Conservation (phyloP, 2,329 filamentous ascomycete species). For the Orbilia brochopaga region DNA sequence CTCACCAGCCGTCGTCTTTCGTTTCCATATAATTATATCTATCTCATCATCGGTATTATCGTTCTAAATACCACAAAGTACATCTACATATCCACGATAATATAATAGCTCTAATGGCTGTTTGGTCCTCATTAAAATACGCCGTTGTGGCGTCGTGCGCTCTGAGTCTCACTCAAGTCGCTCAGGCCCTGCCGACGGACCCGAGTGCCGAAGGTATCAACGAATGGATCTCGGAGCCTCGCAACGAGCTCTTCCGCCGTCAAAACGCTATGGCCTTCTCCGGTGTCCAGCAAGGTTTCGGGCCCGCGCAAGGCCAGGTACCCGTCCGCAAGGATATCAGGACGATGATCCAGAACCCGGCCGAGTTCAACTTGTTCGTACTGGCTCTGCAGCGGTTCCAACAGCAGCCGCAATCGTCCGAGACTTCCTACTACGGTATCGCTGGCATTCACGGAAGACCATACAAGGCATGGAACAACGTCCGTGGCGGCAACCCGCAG, state of each 20-base stretch:
- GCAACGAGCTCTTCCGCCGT: conserved; percentile 22
- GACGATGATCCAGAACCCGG: conserved; percentile 27
- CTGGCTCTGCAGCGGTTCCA: conserved; percentile 77
- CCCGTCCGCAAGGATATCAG: conserved; percentile 44
- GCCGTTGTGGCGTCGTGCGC: conserved; percentile 42
- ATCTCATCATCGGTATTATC: neutral
- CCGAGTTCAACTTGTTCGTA: conserved; percentile 69
- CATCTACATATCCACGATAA: no score
- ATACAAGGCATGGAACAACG: conserved; percentile 27
- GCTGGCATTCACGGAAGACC: conserved; percentile 77
- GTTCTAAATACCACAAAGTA: no score
- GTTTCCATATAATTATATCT: conserved; percentile 1
- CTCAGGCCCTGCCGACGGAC: conserved; percentile 29
- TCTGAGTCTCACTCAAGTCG: conserved; percentile 34
- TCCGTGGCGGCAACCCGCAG: conserved; percentile 12
- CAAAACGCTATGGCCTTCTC: conserved; percentile 24
- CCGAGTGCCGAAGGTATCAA: conserved; percentile 8
- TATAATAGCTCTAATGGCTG: conserved; percentile 33
- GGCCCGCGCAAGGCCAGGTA: conserved; percentile 25
- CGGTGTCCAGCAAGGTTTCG: conserved; percentile 29
- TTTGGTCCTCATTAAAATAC: conserved; percentile 43
- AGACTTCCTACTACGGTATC: conserved; percentile 78
- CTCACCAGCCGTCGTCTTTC: neutral
- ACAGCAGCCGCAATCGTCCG: conserved; percentile 67
- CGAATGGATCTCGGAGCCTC: conserved; percentile 27